Evolutionary conservation across 371 early-diverging fungal genomes (phyloP), one percentile per base, ranked within the genome.

Genomic region (Nematocida parisii): DNA sequence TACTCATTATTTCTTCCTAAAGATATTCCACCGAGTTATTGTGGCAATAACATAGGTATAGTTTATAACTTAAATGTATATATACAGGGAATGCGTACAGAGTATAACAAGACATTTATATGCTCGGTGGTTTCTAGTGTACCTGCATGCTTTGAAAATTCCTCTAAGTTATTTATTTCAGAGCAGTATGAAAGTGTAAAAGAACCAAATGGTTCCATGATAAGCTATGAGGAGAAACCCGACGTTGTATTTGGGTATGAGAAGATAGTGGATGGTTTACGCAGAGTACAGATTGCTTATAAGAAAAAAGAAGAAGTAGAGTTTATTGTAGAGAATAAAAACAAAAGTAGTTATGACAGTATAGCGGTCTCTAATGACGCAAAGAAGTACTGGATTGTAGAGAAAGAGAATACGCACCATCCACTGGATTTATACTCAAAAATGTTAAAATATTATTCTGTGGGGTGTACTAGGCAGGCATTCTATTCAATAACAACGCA

Each of bases 1-100:
- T 66, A 45, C 46, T 75, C 66, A 15, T 18, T 75, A 18, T 45
- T 75, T 4, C 64, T 75, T n/a, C 75, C 75, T 15, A 45, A 64
- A 11, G 44, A 64, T 24, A 47, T 75, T 56, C 75, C 75, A 33
- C 75, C 75, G 0, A 72, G 72, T n/a, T 75, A 75, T 45, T 20
- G n/a, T 15, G 75, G 75, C 1, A 22, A 7, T 7, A 66, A 67
- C 55, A 42, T 75, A 22, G 40, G 72, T 9, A 44, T 75, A 7
- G 75, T 75, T 5, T 75, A 75, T 40, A 67, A 15, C 22, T 66
- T 75, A n/a, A 75, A 64, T n/a, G 57, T 66, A 9, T 20, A 24
- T 6, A 11, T 75, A 7, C 66, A 75, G n/a, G 64, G 47, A 15
- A 50, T 18, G 44, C 20, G 22, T 0, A 46, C n/a, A 5, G 46